Base-by-base conservation (phyloP, 75 land plant genomes). In the Pinus tabuliformis region DNA sequence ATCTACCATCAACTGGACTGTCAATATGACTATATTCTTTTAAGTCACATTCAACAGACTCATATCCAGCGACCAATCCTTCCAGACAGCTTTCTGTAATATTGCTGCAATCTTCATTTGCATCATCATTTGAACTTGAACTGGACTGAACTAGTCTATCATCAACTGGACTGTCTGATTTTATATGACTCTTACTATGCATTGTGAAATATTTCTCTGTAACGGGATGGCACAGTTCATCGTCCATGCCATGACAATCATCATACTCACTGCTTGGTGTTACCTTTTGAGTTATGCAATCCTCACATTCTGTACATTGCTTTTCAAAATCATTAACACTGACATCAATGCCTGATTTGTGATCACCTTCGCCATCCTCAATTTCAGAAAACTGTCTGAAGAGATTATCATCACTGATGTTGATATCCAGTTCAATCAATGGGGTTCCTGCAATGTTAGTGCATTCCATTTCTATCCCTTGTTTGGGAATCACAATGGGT, bases 231-330 rank as follows among this genome's bases (percentile, higher is more conserved):
- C 3, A 66, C 37, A 20, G 70, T 9, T 36, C 45, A 36, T 3
- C 6, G 8, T 66, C 70, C 9, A 2, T 66, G 70, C n/a, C 6
- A 2, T 37, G 49, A 37, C 30, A 20, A 66, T 37, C 70, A 66
- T 33, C 70, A 66, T 18, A 66, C 28, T 66, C 70, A 66, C 20
- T 6, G 21, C 49, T 39, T 66, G 70, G 36, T 66, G 45, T 66
- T 5, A 8, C 2, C 6, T 6, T 6, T 45, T 39, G 45, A 66
- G 36, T 66, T 37, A 6, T 37, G 17, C 11, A 14, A 2, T 36
- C 8, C 70, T 66, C 70, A 17, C 17, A 66, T 13, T 63, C 66
- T 66, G 20, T 18, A 66, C 37, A 18, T 36, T 66, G 70, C 49
- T 66, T 33, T 66, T 66, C 70, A 66, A 37, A 33, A 20, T 66